Evolutionary conservation across 2,329 filamentous ascomycete species (phyloP), one percentile per base, ranked within the genome.

Genomic region (Sarocladium kiliense): DNA sequence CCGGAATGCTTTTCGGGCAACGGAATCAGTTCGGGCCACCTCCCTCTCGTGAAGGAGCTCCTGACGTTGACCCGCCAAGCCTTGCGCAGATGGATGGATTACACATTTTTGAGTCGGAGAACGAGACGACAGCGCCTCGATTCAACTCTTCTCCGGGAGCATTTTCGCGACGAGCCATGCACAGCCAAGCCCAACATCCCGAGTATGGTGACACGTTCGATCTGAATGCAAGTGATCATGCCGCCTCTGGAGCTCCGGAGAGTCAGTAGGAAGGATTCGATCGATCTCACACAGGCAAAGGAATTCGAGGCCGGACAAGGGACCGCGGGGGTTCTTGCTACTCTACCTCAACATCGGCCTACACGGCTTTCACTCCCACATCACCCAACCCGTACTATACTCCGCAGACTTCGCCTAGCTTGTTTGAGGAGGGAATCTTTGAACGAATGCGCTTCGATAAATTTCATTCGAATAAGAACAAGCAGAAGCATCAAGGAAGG

Each of bases 251-350:
- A 56, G 56, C 62, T 55, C 55, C 60, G 57, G 59, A 61, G 57
- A 60, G 62, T 57, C 58, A 58, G 53, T 67, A 65, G 62, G 61
- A 63, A 59, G 59, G 58, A 45, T 61, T 61, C 59, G 57, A 61
- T 55, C 55, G 57, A 59, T 57, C 53, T 56, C 57, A 56, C 26
- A 19, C 16, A 6, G n/a, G 39, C 39, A 21, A 23, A 6, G 25
- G 26, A 53, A 30, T 11, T 27, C 25, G 30, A 10, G 16, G 18
- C 23, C 5, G 16, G 27, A 37, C 16, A 7, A 10, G 11, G 25
- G 32, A 10, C 30, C 27, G 21, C 5, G 9, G 16, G 36, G 21
- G 18, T 19, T 41, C 34, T 3, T 39, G 10, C 14, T 27, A 27
- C 12, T 39, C 50, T 3, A 30, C 50, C 10, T 26, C 27, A 21